These are phyloP conservation scores for Luffa aegyptiaca DNA, from an alignment of 306 rosid species.

Conservation along the genomic window DNA sequence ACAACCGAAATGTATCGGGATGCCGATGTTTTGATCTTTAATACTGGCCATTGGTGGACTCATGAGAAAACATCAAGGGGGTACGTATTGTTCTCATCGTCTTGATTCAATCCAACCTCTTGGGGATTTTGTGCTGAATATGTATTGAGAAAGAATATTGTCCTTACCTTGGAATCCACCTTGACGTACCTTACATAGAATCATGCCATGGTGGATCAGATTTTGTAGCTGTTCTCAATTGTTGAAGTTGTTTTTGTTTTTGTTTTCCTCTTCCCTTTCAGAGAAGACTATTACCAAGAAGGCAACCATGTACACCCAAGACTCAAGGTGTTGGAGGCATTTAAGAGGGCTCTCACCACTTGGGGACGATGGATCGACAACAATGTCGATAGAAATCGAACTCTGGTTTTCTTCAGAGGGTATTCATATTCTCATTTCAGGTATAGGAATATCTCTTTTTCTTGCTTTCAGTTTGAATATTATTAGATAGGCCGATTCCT, in stretches of 20 bases:
- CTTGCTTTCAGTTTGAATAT: not conserved
- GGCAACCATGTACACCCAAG: slow-evolving; percentile 63
- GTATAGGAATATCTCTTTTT: slow-evolving; percentile 22
- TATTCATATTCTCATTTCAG: slow-evolving; percentile 88
- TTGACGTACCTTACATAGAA: not conserved
- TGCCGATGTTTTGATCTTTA: slow-evolving; percentile 77
- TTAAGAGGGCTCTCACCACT: slow-evolving; percentile 69
- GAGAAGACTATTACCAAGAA: slow-evolving; percentile 95
- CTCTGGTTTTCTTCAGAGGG: slow-evolving; percentile 83
- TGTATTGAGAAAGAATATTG: not conserved
- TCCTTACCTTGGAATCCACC: not conserved
- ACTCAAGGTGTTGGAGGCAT: slow-evolving; percentile 74
- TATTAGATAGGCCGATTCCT: not conserved
- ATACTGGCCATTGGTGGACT: slow-evolving; percentile 99
- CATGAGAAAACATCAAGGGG: slow-evolving; percentile 93
- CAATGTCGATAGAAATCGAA: slow-evolving; percentile 46
- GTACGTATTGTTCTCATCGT: slow-evolving; percentile 16
- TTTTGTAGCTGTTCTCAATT: not conserved
- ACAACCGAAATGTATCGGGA: slow-evolving; percentile 57
- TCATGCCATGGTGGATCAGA: not conserved
- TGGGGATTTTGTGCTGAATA: not conserved
- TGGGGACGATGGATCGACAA: slow-evolving; percentile 81
- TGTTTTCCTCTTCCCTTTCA: slow-evolving; percentile 23
- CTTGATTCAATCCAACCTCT: not conserved
- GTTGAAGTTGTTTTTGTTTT: slow-evolving; percentile 1